Evolutionary conservation across 2,329 filamentous ascomycete genomes (phyloP), one percentile per base, ranked within the genome.

Genomic region (Fusarium armeniacum): DNA sequence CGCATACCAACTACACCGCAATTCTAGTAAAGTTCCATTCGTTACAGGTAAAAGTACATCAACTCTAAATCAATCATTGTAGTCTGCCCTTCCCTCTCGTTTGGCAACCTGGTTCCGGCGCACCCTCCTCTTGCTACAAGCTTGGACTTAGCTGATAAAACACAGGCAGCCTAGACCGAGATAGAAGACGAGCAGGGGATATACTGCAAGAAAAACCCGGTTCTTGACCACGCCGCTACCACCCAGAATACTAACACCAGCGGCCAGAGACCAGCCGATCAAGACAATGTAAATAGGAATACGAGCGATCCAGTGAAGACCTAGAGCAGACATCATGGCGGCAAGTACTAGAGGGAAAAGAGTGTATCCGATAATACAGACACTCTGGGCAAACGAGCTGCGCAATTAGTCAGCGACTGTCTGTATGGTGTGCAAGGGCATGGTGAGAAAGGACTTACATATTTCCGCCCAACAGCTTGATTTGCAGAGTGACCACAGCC

Each of bases 301-400:
- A 59, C 96, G 87, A 8, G 91, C 89, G 70, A 98, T 92, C 73
- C 89, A 91, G 43, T 90, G 91, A 10, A 98, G 86, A 52, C 89
- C 86, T 33, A 99, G 78, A 1, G 95, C 95, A 58, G 94, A 97
- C 69, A 99, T 88, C 53, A 98, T 83, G 3, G 95, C 90, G 10
- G 97, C 97, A 72, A 99, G 92, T 74, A 98, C 96, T 55, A 99
- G 88, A 3, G 96, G 96, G 82, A 99, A 99, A 58, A 99, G 88
- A 2, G 96, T 99, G 81, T 99, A 99, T 46, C 96, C 96, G 78
- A 99, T 99, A 75, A 99, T 97, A 80, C 94, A 98, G 72, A 99
- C 89, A 61, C 94, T 97, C 81, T 99, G 96, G 77, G 97, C 96
- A 80, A 99, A 99, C 20, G 96, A 98, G 76, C 95, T 98, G 78